Evolutionary conservation across 2,329 filamentous ascomycete genomes (phyloP), one percentile per base, ranked within the genome.

Genomic region (Colletotrichum sp.): DNA sequence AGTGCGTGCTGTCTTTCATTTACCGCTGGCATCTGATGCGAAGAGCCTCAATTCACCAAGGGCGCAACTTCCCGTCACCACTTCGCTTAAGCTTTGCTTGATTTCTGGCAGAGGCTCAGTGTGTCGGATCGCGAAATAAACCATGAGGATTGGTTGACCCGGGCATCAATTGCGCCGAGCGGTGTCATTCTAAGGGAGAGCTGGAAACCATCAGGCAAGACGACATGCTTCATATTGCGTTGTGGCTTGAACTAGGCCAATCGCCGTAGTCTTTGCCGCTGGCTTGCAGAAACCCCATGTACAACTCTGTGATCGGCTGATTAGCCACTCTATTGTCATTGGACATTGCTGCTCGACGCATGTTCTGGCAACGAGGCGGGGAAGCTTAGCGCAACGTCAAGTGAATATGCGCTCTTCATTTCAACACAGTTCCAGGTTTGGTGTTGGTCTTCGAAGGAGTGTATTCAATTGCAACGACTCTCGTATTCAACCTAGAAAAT

Each of bases 311-410:
- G 21, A 59, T 26, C 21, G 55, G n/a, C 21, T 28, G 24, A 26
- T 28, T 28, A 59, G 24, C 24, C 24, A 28, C 55, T 6, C 24
- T 59, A 6, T 16, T 10, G 5, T 59, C 55, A 26, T 59, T 59
- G 55, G 44, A 52, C n/a, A 7, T 13, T 52, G n/a, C 44, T 3
- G 7, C 3, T 52, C n/a, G 44, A 52, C n/a, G 44, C 44, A 59
- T 59, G n/a, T 28, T 59, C 24, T 59, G 55, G 24, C 55, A 28
- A 52, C 3, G n/a, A 21, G n/a, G 44, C n/a, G n/a, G n/a, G 44
- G 44, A 52, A 52, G 44, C 44, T 52, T 21, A 52, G n/a, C n/a
- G n/a, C n/a, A 52, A 52, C 44, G 44, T 52, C 44, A 52, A 24
- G 44, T 52, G 44, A 52, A 52, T 13, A 52, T 7, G 12, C n/a